Evolutionary conservation across 495 filamentous ascomycete genomes (phyloP), one percentile per base, ranked within the genome.

Genomic region (Parachaetomium inaequale): DNA sequence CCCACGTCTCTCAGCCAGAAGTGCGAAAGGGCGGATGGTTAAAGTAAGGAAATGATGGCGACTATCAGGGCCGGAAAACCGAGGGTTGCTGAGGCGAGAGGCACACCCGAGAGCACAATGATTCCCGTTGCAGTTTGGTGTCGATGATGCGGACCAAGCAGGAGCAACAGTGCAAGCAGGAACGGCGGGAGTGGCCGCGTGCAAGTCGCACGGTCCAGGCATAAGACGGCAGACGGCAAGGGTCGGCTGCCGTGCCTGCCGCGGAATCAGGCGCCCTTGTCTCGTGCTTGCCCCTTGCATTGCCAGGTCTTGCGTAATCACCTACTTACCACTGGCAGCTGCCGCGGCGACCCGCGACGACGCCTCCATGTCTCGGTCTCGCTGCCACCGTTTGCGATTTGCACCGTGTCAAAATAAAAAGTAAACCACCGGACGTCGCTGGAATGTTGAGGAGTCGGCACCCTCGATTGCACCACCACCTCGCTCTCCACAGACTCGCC

Each of bases 161-260:
- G 5, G 3, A 25, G 2, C 43, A 25, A 2, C 1, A 8, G 19
- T 25, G 7, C 43, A 17, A 29, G 46, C 11, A 29, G 17, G 14
- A 46, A 25, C 19, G 4, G 25, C 46, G 46, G 46, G 46, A 49
- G 12, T 14, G 25, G 25, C 25, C 10, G 46, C 34, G 46, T 8
- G 21, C 25, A 49, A 34, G 49, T 34, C 28, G 26, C 49, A 52
- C 49, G 4, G 28, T 11, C 28, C 19, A 19, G 17, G 14, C 42
- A 46, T 49, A 12, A 12, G n/a, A 23, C 15, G 11, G 17, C n/a
- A 0, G 14, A 28, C 29, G 50, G 19, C 50, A 36, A 36, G 50
- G 50, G 50, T 53, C 28, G 28, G 50, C 47, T 51, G 47, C 17
- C 38, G 54, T 56, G 54, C 54, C 54, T 43, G 54, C 38, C 31